phyloP scores from a whole-genome alignment of 2,329 filamentous ascomycete genomes.

The Colletotrichum shisoi region DNA sequence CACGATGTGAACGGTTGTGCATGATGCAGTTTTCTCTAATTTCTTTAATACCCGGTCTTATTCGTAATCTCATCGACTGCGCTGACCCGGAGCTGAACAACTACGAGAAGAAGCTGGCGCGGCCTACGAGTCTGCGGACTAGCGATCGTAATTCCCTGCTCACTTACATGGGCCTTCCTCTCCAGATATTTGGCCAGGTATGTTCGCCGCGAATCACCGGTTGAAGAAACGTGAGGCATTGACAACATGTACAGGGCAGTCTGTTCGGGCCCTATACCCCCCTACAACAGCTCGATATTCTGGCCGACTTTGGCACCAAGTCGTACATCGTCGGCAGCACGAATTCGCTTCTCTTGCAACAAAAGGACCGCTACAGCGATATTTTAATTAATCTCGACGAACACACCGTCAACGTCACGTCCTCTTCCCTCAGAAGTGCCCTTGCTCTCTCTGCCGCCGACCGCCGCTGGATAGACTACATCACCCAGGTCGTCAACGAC shows the following conservation, averaged over 20 bases:
- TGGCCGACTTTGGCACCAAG: constrained; percentile 93
- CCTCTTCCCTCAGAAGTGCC: constrained; percentile 76
- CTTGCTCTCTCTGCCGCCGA: constrained; percentile 84
- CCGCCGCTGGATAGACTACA: constrained; percentile 93
- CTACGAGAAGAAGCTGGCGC: constrained; percentile 77
- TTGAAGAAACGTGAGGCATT: constrained; percentile 23
- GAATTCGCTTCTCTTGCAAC: constrained; percentile 90
- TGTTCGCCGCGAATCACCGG: constrained; percentile 20
- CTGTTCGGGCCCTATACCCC: constrained; percentile 97
- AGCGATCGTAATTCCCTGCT: constrained; percentile 91
- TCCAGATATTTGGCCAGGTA: constrained; percentile 94
- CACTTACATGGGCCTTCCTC: constrained; percentile 90
- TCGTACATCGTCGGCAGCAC: constrained; percentile 98
- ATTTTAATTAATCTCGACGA: constrained; percentile 97
- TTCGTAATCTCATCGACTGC: constrained; percentile 91
- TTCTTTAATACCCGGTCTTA: constrained; percentile 90
- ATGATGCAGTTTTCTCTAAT: constrained; percentile 98
- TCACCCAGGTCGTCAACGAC: constrained; percentile 91
- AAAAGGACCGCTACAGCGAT: constrained; percentile 95
- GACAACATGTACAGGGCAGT: constrained; percentile 68
- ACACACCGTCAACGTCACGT: constrained; percentile 82
- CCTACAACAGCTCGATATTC: constrained; percentile 90
- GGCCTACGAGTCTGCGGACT: constrained; percentile 84
- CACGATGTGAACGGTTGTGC: constrained; percentile 93
- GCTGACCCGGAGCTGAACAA: constrained; percentile 91